A percentile compares a stretch with the other conserved stretches of the same genome.
Evolutionary conservation across 495 filamentous ascomycete species (phyloP).

Genomic region (Cercophora samala): DNA sequence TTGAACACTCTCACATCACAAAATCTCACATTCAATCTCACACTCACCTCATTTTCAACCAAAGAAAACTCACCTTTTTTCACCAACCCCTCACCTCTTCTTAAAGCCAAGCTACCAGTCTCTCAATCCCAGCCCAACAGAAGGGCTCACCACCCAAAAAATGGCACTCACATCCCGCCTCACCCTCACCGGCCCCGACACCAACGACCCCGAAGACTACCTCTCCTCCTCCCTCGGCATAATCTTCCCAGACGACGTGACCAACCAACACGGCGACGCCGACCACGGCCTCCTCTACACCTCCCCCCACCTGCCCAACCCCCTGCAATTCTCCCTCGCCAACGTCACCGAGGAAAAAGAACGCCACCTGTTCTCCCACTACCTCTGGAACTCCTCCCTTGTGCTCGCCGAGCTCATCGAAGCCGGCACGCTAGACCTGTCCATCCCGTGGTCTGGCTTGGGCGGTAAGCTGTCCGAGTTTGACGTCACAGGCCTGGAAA

Average conservation of each 20-base stretch:
- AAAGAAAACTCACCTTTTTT: too few relatives aligned
- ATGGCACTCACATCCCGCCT: slow-evolving; percentile 48
- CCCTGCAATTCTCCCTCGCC: slow-evolving; percentile 48
- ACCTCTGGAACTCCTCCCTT: slow-evolving; percentile 81
- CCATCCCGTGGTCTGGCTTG: slow-evolving; percentile 4
- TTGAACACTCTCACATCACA: too few relatives aligned
- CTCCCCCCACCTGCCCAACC: slow-evolving; percentile 51
- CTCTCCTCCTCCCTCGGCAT: slow-evolving; percentile 60
- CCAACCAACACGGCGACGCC: slow-evolving; percentile 71
- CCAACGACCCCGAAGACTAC: slow-evolving; percentile 58
- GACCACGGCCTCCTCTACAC: slow-evolving; percentile 64
- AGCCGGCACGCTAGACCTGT: slow-evolving; percentile 34
- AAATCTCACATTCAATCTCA: too few relatives aligned
- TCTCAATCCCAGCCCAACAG: too few relatives aligned
- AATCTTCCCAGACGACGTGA: slow-evolving; percentile 74
- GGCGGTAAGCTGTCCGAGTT: slow-evolving; percentile 17
- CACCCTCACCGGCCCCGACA: slow-evolving; percentile 32
- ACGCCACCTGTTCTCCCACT: slow-evolving; percentile 71
- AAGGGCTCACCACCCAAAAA: not conserved
- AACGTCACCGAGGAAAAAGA: slow-evolving; percentile 56
- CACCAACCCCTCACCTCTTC: too few relatives aligned
- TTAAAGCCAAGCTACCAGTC: too few relatives aligned
- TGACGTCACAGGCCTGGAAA: slow-evolving; percentile 37
- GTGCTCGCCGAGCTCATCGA: slow-evolving; percentile 69
- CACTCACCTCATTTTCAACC: too few relatives aligned